Evolutionary conservation across 495 filamentous ascomycete genomes (phyloP), one percentile per base, ranked within the genome.

Genomic region (Penicilliopsis zonata): DNA sequence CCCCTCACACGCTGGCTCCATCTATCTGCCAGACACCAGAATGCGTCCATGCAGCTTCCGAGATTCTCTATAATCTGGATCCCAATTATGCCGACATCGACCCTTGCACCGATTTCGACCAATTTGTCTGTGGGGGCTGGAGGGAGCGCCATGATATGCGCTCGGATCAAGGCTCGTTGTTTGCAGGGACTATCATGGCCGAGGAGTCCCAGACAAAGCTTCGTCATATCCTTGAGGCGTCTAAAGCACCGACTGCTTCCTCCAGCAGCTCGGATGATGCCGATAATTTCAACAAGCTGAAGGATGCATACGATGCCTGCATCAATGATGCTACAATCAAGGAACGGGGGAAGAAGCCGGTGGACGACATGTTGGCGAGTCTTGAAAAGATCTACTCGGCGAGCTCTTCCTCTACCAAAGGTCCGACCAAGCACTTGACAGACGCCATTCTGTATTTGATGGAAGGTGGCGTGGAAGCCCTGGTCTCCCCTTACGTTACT

Each of bases 111-210:
- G 44, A 81, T 31, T 84, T 84, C 36, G 77, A 83, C 33, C 59
- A 74, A 38, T 68, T 72, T 41, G 74, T 80, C 21, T 86, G 80
- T 44, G 75, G 71, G 31, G 79, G 79, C 12, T 82, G 76, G 69
- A 53, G 61, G 26, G 61, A 71, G 16, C 67, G 64, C 18, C 70
- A 81, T 55, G 77, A 80, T 43, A 70, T 84, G 37, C 70, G 76
- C 3, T 53, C 75, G 13, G 77, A 82, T 46, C 74, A 76, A 39
- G 68, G 72, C 10, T 64, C 67, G 25, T 63, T 70, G 14, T 75
- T 73, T 34, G 65, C 69, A 5, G 66, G 65, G 16, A 76, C 70
- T 2, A 58, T 69, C 13, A 77, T 79, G 67, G 51, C 46, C 13
- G 70, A 80, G 43, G 66, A 70, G 28, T 68, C 68, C 7, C 63